Percentiles rank a stretch among this genome's conserved stretches.
phyloP scores from a whole-genome alignment of 106 monocot genomes.

The Dioscorea alata region DNA sequence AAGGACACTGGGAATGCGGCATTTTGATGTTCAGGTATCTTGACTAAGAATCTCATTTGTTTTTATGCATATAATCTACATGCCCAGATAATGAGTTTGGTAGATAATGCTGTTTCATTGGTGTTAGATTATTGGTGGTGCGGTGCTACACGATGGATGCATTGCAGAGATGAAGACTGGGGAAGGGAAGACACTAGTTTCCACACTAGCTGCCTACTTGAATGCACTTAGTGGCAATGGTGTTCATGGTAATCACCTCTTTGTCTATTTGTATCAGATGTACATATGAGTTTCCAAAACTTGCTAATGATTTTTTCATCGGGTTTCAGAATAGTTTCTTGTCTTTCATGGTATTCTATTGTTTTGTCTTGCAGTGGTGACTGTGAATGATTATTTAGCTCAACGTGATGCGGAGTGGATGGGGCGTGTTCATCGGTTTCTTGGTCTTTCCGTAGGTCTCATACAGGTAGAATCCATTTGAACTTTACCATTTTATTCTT shows the following conservation, averaged over 20 bases:
- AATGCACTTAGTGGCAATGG: slow-evolving; percentile 93
- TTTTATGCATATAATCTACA: not conserved
- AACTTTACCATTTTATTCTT: not conserved
- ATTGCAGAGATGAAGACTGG: slow-evolving; percentile 99
- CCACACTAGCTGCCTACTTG: slow-evolving; percentile 93
- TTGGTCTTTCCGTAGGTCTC: slow-evolving; percentile 96
- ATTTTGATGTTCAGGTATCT: slow-evolving; percentile 96
- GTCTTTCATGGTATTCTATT: not conserved
- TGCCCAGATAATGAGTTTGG: not conserved
- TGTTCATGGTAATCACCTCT: slow-evolving; percentile 68
- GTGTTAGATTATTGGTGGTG: slow-evolving; percentile 88
- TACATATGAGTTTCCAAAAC: too few species aligned
- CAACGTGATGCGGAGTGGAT: slow-evolving; percentile 99
- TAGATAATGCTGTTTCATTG: not conserved
- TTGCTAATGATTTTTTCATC: not conserved
- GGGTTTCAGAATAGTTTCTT: not conserved
- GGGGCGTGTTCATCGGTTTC: slow-evolving; percentile 96
- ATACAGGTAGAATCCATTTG: slow-evolving; percentile 62
- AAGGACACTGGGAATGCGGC: slow-evolving; percentile 92
- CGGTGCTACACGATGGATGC: slow-evolving; percentile 98
- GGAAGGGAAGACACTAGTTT: slow-evolving; percentile 97
- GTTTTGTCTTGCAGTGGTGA: slow-evolving; percentile 67
- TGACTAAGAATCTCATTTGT: not conserved
- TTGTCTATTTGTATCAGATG: too few species aligned
- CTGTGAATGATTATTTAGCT: slow-evolving; percentile 99